Base-by-base conservation (phyloP, 306 rosid species). In the Trifolium dubium region DNA sequence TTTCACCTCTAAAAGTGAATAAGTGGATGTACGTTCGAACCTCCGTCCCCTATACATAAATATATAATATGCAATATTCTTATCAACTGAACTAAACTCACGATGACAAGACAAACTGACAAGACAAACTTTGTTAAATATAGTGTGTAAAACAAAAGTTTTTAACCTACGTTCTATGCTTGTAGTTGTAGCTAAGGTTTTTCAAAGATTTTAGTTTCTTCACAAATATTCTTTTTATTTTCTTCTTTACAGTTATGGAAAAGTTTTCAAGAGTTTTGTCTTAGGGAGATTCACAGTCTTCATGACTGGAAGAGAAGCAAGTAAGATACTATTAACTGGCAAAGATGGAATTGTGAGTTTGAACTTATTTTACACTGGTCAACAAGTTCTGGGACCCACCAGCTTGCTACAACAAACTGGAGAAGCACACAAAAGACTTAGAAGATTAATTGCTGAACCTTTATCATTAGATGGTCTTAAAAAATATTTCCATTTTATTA, bases 221-320 rank as follows among this genome's bases (percentile, higher is more conserved):
- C 14, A 5, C 3, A 31, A 12, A 62, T 7, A 70, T 32, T 3
- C 4, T 31, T 34, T 13, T 30, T 3, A 67, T 10, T 10, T 15
- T 78, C 76, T 50, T 3, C 76, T 50, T 3, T 3, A 13, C 47
- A 92, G 98, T 78, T 92, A 81, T 80, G 98, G 96, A 18, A 92
- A 88, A 68, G 92, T 92, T 69, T 92, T 90, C 88, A 92, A 92
- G 88, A 83, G 85, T 55, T 70, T 75, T 74, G 98, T 92, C 13
- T 67, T 90, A 3, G 96, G 98, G 54, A 88, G 98, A 79, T 85
- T 85, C 77, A 87, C 82, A 5, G 87, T 90, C 4, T 92, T 92
- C 80, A 88, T 90, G 98, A 92, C 96, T 12, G 92, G 98, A 47
- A 92, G 92, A 53, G 94, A 92, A 69, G 96, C 94, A 55, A 85